Evolutionary conservation across 306 rosid genomes (phyloP), one percentile per base, ranked within the genome.

Genomic region (Lagenaria siceraria): DNA sequence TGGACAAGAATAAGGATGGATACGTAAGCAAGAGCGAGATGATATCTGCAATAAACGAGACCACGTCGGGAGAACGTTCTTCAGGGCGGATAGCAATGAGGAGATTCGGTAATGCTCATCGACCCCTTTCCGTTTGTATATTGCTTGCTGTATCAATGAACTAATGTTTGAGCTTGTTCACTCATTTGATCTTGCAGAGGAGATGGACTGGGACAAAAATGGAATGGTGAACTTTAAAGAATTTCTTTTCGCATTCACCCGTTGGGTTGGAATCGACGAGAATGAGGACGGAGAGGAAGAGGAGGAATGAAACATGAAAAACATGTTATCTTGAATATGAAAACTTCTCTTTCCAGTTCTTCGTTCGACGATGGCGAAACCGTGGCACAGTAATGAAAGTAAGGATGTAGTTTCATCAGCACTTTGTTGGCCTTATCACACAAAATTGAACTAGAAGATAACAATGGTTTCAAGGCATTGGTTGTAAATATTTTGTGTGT

Each of bases 191-290:
- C 73, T 51, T 83, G 81, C 97, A 94, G 98, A 91, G 79, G 98
- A 94, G 82, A 94, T 94, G 98, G 98, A 94, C 81, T 94, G 98
- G 98, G 97, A 94, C 77, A 89, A 86, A 76, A 94, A 94, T 83
- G 98, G 98, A 85, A 94, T 92, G 98, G 98, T 94, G 74, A 94
- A 88, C 90, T 89, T 91, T 76, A 94, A 92, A 87, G 99, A 95
- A 79, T 95, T 92, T 81, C 97, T 95, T 68, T 95, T 95, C 14
- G 97, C 97, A 10, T 92, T 92, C 78, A 95, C 96, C 5, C 77
- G 96, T 42, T 95, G 99, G 97, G 89, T 92, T 21, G 99, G 99
- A 68, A 92, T 95, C n/a, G 98, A 88, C 29, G 98, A 93, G 19
- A n/a, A 51, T 10, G 98, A 95, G 38, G 97, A 60, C 5, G 98